Conservation (phyloP, 164 flowering plant genomes). For the Cinnamomum chago region DNA sequence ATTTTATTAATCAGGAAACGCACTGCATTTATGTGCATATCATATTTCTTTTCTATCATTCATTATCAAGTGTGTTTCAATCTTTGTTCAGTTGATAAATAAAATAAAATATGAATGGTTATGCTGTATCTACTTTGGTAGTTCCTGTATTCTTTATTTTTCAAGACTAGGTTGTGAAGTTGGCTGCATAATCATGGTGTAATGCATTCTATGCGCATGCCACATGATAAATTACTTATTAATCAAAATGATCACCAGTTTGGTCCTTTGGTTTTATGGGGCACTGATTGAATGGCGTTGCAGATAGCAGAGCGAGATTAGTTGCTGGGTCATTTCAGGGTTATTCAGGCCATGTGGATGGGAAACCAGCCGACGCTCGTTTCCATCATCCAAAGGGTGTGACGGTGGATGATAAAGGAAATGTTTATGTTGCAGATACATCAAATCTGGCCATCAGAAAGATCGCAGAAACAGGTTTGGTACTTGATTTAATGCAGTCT, state of each 20-base stretch:
- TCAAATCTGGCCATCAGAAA: slow-evolving; percentile 86
- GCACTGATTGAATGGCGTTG: slow-evolving; percentile 11
- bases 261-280: slow-evolving; percentile 2
- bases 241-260: not conserved
- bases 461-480: slow-evolving; percentile 83
- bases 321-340: slow-evolving; percentile 99
- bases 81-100: not conserved
- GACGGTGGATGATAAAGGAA: slow-evolving; percentile 93
- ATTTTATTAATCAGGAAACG: too few species aligned
- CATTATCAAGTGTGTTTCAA: not conserved
- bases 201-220: not conserved
- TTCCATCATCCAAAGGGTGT: slow-evolving; percentile 91
- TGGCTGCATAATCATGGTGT: slow-evolving; percentile 2
- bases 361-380: slow-evolving; percentile 93
- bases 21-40: too few species aligned
- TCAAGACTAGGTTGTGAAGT: not conserved
- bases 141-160: not conserved
- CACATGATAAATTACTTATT: not conserved
- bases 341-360: slow-evolving; percentile 87
- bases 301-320: slow-evolving; percentile 96
- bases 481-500: not conserved
- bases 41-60: too few species aligned
- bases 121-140: not conserved
- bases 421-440: slow-evolving; percentile 93
- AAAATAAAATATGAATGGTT: not conserved